Base-by-base conservation (phyloP, 139 green algal species). In the Spirogloea muscicola region DNA sequence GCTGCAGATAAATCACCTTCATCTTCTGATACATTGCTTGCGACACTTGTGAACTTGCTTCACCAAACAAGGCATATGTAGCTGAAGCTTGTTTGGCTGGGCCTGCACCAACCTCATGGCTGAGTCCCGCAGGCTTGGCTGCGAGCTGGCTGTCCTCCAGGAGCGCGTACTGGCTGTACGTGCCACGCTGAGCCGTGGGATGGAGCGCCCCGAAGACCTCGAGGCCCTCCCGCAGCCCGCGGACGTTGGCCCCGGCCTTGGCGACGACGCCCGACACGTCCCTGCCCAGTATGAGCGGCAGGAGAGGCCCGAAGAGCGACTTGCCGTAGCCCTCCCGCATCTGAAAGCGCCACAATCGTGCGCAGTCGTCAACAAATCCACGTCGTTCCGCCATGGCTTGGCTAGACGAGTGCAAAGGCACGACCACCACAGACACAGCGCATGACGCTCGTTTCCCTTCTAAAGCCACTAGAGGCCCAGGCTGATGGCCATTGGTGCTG, bases 151-250 rank as follows among this genome's bases (percentile, higher is more conserved):
- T 21, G 3, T 29, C 9, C 18, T 74, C 66, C 46, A 66, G 5
- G 5, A 67, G 10, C 38, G 44, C 46, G 42, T 74, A 74, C 41
- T 74, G 7, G 25, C 66, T 66, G 44, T 74, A 74, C 3, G 41
- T 67, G 3, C 66, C 66, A 3, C n/a, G 3, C n/a, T 43, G n/a
- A 10, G 66, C 66, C 10, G 66, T 74, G 3, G 66, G 66, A 36
- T 67, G 66, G 38, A 74, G 66, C n/a, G 66, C 66, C 27, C 66
- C 66, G 42, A 74, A 74, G 5, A 74, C 66, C 27, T 46, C 18
- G 29, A 65, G 21, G 4, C 66, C 66, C 42, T 42, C 59, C 5
- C 9, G 9, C 13, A 29, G 59, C 13, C 27, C 5, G 33, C 7
- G 6, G 4, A 33, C 59, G 46, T 3, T 3, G 9, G 34, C 31